A percentile compares a stretch with the other conserved stretches of the same genome.
Conservation (phyloP, 1,139 yeast genomes). For the Kluyveromyces sp. region DNA sequence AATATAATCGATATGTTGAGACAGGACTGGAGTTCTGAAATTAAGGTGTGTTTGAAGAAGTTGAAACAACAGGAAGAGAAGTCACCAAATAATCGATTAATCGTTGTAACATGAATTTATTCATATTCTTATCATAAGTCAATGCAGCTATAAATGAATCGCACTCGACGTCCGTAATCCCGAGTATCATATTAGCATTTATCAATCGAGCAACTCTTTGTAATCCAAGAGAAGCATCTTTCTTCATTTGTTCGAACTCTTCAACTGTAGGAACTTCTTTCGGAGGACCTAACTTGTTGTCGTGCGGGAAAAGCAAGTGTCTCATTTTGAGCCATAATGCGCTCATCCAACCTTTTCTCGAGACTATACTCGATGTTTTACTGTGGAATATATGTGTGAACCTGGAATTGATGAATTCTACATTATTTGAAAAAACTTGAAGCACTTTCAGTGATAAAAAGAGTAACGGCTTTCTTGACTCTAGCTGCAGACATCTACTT, state of each 20-base stretch:
- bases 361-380: slow-evolving; percentile 2
- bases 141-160: slow-evolving; percentile 12
- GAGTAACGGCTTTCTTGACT: background rate
- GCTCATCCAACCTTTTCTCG: slow-evolving; percentile 4
- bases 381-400: background rate
- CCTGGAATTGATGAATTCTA: background rate
- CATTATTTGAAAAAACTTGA: background rate
- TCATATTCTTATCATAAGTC: slow-evolving; percentile 12
- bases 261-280: slow-evolving; percentile 17
- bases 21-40: slow-evolving; percentile 10
- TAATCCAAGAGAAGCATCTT: slow-evolving; percentile 13
- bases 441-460: background rate
- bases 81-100: slow-evolving; percentile 7
- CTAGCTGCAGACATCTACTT: background rate
- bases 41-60: background rate
- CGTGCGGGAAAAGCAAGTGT: slow-evolving; percentile 23
- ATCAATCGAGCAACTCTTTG: slow-evolving; percentile 10
- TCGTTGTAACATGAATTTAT: slow-evolving; percentile 7
- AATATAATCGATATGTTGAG: slow-evolving; percentile 10
- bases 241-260: slow-evolving; percentile 15
- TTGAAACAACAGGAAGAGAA: slow-evolving; percentile 1
- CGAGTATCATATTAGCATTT: slow-evolving; percentile 11
- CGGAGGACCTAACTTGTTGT: slow-evolving; percentile 22
- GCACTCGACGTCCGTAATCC: slow-evolving; percentile 14
- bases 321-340: slow-evolving; percentile 10